A percentile compares a stretch with the other conserved stretches of the same genome.
These are phyloP conservation scores for Curvularia verruculosa DNA, from an alignment of 2,329 filamentous ascomycete species.

Conservation along the genomic window DNA sequence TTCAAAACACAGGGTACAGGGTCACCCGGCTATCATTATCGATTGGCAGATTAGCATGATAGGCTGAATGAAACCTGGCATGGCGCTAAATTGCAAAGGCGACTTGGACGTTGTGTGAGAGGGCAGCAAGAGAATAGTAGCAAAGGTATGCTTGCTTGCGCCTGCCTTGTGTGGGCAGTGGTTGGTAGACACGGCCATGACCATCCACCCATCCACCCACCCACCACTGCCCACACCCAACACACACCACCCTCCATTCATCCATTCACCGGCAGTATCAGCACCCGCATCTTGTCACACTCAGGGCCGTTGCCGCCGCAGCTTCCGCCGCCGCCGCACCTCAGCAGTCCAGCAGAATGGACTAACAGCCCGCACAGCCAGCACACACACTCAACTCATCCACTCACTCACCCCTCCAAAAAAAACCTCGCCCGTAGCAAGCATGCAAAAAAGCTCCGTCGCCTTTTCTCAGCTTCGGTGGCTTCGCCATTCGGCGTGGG, in stretches of 20 bases:
- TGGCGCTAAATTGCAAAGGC: constrained; percentile 29
- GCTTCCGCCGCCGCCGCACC: no score
- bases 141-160: neutral
- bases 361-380: neutral
- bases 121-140: neutral
- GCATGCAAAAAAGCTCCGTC: constrained; percentile 9
- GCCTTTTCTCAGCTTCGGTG: constrained; percentile 14
- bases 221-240: neutral
- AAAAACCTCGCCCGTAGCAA: constrained; percentile 19
- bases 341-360: no score
- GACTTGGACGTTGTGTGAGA: constrained; percentile 15
- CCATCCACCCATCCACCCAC: neutral
- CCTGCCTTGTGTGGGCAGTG: no score
- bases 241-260: neutral
- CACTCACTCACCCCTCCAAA: no score
- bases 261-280: constrained; percentile 16
- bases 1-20: constrained; percentile 46
- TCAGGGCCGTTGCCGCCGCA: neutral
- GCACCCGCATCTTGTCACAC: constrained; percentile 6
- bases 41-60: constrained; percentile 45
- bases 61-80: constrained; percentile 35
- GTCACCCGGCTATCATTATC: constrained; percentile 46
- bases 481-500: constrained; percentile 28
- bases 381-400: no score
- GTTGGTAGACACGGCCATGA: neutral